Evolutionary conservation across 2,329 filamentous ascomycete species (phyloP).

Genomic region (Diaporthe sp.): DNA sequence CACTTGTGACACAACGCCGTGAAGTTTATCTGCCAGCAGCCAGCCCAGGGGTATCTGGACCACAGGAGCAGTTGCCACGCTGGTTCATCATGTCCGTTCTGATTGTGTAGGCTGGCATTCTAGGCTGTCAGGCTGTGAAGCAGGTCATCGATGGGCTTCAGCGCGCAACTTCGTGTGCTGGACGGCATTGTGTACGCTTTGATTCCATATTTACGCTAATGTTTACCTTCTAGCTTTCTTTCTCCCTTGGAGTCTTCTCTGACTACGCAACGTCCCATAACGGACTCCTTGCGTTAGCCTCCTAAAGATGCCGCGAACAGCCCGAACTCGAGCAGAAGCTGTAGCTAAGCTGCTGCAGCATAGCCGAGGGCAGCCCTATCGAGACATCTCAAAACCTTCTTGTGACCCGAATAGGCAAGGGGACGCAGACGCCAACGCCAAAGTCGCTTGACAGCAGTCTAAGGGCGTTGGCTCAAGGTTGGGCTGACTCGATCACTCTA

Average conservation of each 20-base stretch:
- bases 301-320: no score
- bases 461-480: not conserved
- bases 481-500: conserved; percentile 19
- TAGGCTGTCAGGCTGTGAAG: not conserved
- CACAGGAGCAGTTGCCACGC: not conserved
- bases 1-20: conserved; percentile 7
- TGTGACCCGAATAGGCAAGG: conserved; percentile 6
- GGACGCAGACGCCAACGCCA: conserved; percentile 1
- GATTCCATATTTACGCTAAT: not conserved
- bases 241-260: no score
- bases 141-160: not conserved
- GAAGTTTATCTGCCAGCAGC: not conserved
- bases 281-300: not conserved
- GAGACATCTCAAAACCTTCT: not conserved
- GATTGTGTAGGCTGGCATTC: not conserved
- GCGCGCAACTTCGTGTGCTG: not conserved
- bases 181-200: not conserved
- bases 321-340: not conserved
- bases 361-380: not conserved
- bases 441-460: conserved; percentile 18
- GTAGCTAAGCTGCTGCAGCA: not conserved
- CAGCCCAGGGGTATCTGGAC: no score
- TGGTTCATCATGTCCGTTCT: not conserved
- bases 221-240: not conserved
- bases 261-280: not conserved